A percentile compares a stretch with the other conserved stretches of the same genome.
Conservation (phyloP, 1,284 basidiomycete genomes). For the Neolentinus lepideus region DNA sequence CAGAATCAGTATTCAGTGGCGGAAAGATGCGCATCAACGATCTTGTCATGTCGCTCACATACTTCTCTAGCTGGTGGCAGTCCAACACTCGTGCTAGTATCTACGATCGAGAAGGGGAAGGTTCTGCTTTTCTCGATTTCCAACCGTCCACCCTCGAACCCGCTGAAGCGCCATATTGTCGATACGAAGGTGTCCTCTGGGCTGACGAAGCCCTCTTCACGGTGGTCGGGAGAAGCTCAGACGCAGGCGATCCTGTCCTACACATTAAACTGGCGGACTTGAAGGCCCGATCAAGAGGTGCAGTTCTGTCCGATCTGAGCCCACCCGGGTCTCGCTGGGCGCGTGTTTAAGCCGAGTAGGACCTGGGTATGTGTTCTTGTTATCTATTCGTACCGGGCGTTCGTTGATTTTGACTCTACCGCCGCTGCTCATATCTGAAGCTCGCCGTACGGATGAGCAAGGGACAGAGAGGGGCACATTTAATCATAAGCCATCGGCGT, state of each 20-base stretch:
- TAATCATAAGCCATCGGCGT: no score
- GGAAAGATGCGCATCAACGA: neutral
- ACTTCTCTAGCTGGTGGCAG: constrained; percentile 3
- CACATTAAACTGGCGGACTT: constrained; percentile 12
- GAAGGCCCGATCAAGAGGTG: constrained; percentile 8
- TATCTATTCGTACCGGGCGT: no score
- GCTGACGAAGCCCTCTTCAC: constrained; percentile 12
- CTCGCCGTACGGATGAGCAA: no score
- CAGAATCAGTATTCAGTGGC: neutral
- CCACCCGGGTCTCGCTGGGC: constrained; percentile 4
- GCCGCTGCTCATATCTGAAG: no score
- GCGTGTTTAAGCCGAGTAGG: no score
- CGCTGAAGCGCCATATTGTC: constrained; percentile 3
- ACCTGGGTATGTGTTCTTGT: no score
- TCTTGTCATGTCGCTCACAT: neutral
- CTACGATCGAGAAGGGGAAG: neutral
- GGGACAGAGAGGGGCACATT: no score
- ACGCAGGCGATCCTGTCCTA: constrained; percentile 11
- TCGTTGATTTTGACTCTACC: no score
- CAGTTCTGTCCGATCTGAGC: constrained; percentile 8
- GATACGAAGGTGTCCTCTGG: constrained; percentile 11
- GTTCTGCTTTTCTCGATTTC: neutral
- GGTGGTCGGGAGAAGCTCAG: constrained; percentile 8
- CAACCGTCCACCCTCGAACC: constrained; percentile 4
- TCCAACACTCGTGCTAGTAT: neutral